Evolutionary conservation across 192 early-diverging fungal genomes (phyloP), one percentile per base, ranked within the genome.

Genomic region (Rhizophagus prolifer): DNA sequence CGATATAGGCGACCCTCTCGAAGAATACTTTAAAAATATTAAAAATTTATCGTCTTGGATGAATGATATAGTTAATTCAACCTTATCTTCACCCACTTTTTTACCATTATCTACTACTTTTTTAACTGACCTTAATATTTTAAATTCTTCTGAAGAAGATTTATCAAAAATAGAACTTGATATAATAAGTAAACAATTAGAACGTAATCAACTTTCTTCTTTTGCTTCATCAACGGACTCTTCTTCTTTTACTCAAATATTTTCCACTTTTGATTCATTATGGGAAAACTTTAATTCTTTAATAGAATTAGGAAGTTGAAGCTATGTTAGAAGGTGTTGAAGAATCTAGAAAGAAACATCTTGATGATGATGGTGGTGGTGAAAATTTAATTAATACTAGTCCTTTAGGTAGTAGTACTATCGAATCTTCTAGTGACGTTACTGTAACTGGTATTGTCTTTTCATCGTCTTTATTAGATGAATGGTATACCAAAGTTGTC

Each of bases 401-500:
- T 73, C 23, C 14, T 10, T 19, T 31, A 3, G 21, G 30, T 60
- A 58, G 14, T 38, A 36, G 3, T 58, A 34, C 19, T 60, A 73
- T 23, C 54, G 25, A 21, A 23, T 50, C 28, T 7, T 60, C 47
- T 10, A 61, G 63, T 76, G 74, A 76, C 30, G 26, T 76, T 21
- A 76, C 64, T 4, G 74, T 76, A 13, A 76, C 74, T 28, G 74
- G 74, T 30, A 66, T 76, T 66, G 25, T 76, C 10, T 73, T 73
- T 34, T 76, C 74, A 62, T 50, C 74, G 3, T 76, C 74, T 5
- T 28, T 66, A 31, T 66, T 76, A 46, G 74, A 76, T 54, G 74
- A 76, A 65, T 76, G 74, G 74, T 76, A 76, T 38, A 76, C 74
- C 5, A 76, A 64, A 16, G 63, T 76, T 63, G 59, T 76, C 14